These are phyloP conservation scores for Kockovaella imperatae DNA, from an alignment of 768 basidiomycete species.

Conservation along the genomic window DNA sequence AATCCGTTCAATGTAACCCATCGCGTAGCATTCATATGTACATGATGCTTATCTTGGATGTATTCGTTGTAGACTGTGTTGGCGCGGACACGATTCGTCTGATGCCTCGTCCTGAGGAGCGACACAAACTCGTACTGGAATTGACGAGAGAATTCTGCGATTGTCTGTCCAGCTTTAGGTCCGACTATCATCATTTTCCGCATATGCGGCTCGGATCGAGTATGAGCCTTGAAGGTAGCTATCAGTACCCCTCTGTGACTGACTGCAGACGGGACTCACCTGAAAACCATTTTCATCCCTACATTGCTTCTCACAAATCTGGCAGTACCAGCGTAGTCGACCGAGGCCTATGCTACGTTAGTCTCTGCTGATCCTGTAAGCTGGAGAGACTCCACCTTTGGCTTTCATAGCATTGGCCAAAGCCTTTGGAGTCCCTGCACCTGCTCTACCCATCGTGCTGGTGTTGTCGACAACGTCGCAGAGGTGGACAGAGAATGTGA, in stretches of 20 bases:
- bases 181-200: slow-evolving; percentile 97
- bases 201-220: slow-evolving; percentile 66
- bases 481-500: no score
- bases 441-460: slow-evolving; percentile 44
- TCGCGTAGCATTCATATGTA: slow-evolving; percentile 97
- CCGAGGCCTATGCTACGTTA: slow-evolving; percentile 55
- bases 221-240: slow-evolving; percentile 16
- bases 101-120: slow-evolving; percentile 80
- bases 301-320: slow-evolving; percentile 98
- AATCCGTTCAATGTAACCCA: slow-evolving; percentile 99
- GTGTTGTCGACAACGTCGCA: no score
- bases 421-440: slow-evolving; percentile 45
- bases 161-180: slow-evolving; percentile 84
- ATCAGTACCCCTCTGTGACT: neutral
- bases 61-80: slow-evolving; percentile 98
- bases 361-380: neutral
- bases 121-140: slow-evolving; percentile 92
- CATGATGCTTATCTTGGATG: slow-evolving; percentile 83
- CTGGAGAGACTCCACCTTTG: slow-evolving; percentile 51
- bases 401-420: slow-evolving; percentile 84
- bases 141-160: slow-evolving; percentile 74
- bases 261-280: slow-evolving; percentile 13
- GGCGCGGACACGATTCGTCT: slow-evolving; percentile 87
- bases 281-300: slow-evolving; percentile 91
- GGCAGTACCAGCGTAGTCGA: slow-evolving; percentile 94